These are phyloP conservation scores for Fusarium sacchari DNA, from an alignment of 2,329 filamentous ascomycete genomes.

Conservation along the genomic window DNA sequence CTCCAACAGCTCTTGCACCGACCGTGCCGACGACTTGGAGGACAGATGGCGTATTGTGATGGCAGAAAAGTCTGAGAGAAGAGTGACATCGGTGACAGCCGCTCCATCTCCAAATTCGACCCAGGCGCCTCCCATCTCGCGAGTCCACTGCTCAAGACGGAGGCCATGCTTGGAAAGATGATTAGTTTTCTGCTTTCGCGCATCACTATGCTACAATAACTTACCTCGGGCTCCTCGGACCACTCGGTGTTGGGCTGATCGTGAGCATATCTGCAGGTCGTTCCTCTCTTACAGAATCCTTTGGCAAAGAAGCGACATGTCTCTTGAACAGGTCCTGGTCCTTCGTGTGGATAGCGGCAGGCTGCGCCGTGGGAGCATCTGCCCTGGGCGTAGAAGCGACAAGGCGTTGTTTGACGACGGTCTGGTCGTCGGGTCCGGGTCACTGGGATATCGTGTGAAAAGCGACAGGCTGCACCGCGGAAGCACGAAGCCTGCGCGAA, in stretches of 20 bases:
- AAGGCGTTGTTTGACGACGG: not conserved
- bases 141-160: not conserved
- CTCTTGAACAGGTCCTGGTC: no score
- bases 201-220: not conserved
- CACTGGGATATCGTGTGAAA: not conserved
- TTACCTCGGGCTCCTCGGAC: not conserved
- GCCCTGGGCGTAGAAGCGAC: not conserved
- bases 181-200: not conserved
- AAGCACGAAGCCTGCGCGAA: not conserved
- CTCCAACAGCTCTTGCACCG: conserved; percentile 36
- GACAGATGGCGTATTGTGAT: conserved; percentile 48
- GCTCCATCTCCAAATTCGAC: conserved; percentile 49
- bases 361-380: not conserved
- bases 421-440: no score
- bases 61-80: conserved; percentile 51
- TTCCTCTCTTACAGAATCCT: not conserved
- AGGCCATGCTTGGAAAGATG: not conserved
- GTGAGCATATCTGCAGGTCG: not conserved
- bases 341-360: not conserved
- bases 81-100: conserved; percentile 39
- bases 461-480: not conserved
- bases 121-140: conserved; percentile 42
- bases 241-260: not conserved
- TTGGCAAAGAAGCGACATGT: not conserved
- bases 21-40: conserved; percentile 4